Percentiles rank a stretch among this genome's conserved stretches.
Evolutionary conservation across 352 stramenopile genomes (phyloP).

Genomic region (Blastocystis hominis): DNA sequence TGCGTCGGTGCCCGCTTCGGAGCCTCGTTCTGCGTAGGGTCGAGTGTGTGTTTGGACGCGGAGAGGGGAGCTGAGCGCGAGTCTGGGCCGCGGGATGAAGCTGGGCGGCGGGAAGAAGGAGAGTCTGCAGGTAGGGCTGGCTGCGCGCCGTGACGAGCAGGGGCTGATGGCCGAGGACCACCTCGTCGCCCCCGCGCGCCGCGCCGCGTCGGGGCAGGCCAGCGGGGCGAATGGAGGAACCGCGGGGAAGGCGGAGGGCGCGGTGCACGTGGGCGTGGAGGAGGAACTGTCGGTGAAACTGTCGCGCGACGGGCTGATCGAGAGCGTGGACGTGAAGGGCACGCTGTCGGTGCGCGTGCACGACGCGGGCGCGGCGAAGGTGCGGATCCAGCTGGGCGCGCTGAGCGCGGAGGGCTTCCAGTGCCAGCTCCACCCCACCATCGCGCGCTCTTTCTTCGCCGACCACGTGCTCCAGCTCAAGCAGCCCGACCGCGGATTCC

Average conservation of each 20-base stretch:
- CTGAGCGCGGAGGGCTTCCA: neutral
- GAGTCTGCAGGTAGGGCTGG: neutral
- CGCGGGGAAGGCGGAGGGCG: neutral
- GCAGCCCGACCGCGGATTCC: conserved; percentile 28
- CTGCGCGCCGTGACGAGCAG: neutral
- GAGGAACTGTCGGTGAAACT: conserved; percentile 33
- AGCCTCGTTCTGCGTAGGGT: neutral
- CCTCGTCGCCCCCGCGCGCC: neutral
- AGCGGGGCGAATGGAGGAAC: too few relatives aligned
- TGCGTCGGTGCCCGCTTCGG: neutral
- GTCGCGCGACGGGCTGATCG: conserved; percentile 34
- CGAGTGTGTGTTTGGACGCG: neutral
- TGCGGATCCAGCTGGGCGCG: neutral
- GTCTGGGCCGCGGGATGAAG: conserved; percentile 23
- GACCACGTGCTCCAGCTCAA: conserved; percentile 32
- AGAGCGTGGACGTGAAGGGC: conserved; percentile 45
- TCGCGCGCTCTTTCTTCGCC: conserved; percentile 4
- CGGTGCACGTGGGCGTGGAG: conserved; percentile 11
- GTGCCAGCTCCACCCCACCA: conserved; percentile 15
- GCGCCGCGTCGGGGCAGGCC: neutral
- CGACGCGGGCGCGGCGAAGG: neutral
- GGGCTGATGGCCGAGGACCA: conserved; percentile 2
- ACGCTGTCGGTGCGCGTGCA: conserved; percentile 18
- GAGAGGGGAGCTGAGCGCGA: neutral
- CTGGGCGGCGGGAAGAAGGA: neutral